Evolutionary conservation across 805 yeast species (phyloP), one percentile per base, ranked within the genome.

Genomic region (Wickerhamomyces chambardii): DNA sequence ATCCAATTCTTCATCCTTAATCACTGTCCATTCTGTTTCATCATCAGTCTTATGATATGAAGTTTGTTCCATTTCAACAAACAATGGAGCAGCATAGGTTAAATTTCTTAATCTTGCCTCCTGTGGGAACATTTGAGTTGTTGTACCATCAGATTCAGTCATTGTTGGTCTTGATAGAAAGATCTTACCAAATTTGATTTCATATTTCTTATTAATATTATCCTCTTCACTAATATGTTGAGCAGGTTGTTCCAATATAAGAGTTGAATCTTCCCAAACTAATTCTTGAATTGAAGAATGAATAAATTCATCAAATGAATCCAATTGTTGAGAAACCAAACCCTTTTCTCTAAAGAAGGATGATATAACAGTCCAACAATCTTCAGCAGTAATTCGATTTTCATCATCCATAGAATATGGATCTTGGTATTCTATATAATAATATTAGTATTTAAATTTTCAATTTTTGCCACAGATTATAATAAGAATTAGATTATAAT

Each of bases 71-170:
- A 92, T 90, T 56, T 92, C 97, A 19, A 92, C 96, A 52, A 92
- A 92, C 34, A 92, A 70, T 28, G 97, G 97, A 24, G 97, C 85
- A 5, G 97, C 85, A 58, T 92, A 92, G 0, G 99, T 92, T 63
- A 92, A 70, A 58, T 92, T 92, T 64, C 99, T 79, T 45, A 92
- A 70, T 51, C 99, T 75, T 7, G 98, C 97, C 60, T 92, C 99
- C 63, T 94, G 98, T 10, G 99, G 98, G 55, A 84, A 84, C 79
- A 92, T 78, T 12, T 95, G 94, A 53, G 87, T 90, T n/a, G 97
- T 90, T n/a, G 95, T 87, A 66, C 99, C 99, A 64, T 92, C 99
- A 15, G 97, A 95, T 66, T 92, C 99, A 16, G 97, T 94, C 75
- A 92, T 95, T 33, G 95, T 86, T 31, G 99, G 99, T 52, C 89